Percentiles rank a stretch among this genome's conserved stretches.
Evolutionary conservation across 2,329 filamentous ascomycete species (phyloP).

Genomic region (Diaporthe humulicola): DNA sequence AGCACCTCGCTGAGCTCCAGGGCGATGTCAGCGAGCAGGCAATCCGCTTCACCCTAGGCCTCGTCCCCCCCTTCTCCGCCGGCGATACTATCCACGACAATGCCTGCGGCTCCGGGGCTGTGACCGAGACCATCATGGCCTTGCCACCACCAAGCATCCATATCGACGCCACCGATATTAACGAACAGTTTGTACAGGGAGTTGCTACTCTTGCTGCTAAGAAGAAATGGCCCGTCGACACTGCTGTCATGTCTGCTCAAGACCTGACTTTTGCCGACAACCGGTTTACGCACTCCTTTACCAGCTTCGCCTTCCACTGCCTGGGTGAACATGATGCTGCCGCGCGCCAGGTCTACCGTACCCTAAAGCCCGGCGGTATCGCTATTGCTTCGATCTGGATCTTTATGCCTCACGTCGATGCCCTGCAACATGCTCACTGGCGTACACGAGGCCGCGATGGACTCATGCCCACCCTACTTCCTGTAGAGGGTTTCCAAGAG

Average conservation of each 20-base stretch:
- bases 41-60: slow-evolving; percentile 7
- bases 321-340: slow-evolving; percentile 37
- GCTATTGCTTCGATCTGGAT: slow-evolving; percentile 39
- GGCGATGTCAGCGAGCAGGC: slow-evolving; percentile 24
- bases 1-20: slow-evolving; percentile 10
- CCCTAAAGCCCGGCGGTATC: slow-evolving; percentile 40
- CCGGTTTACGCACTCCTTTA: slow-evolving; percentile 39
- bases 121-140: slow-evolving; percentile 23
- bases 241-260: slow-evolving; percentile 29
- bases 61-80: not conserved
- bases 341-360: slow-evolving; percentile 38
- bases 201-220: slow-evolving; percentile 1
- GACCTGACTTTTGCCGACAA: slow-evolving; percentile 33
- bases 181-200: not conserved
- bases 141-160: slow-evolving; percentile 11
- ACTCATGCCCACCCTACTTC: slow-evolving; percentile 31
- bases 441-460: slow-evolving; percentile 39
- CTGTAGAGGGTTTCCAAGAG: not conserved
- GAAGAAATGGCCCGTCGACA: not conserved
- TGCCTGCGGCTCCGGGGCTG: slow-evolving; percentile 18
- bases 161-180: slow-evolving; percentile 8
- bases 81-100: slow-evolving; percentile 25
- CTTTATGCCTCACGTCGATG: slow-evolving; percentile 41
- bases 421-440: slow-evolving; percentile 40
- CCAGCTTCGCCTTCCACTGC: slow-evolving; percentile 40